Base-by-base conservation (phyloP, 495 filamentous ascomycete species). In the Aspergillus sclerotioniger region DNA sequence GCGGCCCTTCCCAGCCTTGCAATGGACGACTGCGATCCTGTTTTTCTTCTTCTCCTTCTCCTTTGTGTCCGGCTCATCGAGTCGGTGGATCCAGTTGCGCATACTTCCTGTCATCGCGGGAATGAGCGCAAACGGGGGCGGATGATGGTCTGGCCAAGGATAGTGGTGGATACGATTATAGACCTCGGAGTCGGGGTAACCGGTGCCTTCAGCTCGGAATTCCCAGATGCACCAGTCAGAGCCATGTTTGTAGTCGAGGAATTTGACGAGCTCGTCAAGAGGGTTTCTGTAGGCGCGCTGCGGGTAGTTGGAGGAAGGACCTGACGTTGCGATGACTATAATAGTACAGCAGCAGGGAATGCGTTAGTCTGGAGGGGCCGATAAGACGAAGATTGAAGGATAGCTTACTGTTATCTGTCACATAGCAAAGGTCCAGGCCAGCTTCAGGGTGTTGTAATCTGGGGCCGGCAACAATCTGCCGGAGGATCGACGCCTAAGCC, bases 61-160 rank as follows among this genome's bases (percentile, higher is more conserved):
- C 28, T 62, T 67, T 35, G 54, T 47, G 1, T 57, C 39, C 13
- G 68, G 53, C 0, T 58, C 62, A 10, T 80, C 76, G n/a, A 83
- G 74, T 15, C 76, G 83, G 25, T 82, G 73, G 35, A 96, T 67
- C 91, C 92, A 96, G 56, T 91, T 87, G 51, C 88, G 81, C 92
- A 98, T 96, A 61, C 87, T 87, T 6, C 82, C 91, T 78, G 96
- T 82, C n/a, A 96, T 90, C 65, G 87, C 77, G 1, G 91, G 92
- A 20, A 98, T 87, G 13, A 96, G 73, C 31, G 83, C 81, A 65
- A 98, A 98, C 3, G 95, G 94, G 57, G 94, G 94, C 31, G 94
- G 95, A 69, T 98, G 94, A 67, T 98, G 94, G 69, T 98, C 94
- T 0, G 95, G 95, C 83, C 90, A 98, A 1, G 94, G 94, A 62